Percentiles rank a stretch among this genome's conserved stretches.
phyloP scores from a whole-genome alignment of 441 rosid genomes.

The Eruca vesicaria region DNA sequence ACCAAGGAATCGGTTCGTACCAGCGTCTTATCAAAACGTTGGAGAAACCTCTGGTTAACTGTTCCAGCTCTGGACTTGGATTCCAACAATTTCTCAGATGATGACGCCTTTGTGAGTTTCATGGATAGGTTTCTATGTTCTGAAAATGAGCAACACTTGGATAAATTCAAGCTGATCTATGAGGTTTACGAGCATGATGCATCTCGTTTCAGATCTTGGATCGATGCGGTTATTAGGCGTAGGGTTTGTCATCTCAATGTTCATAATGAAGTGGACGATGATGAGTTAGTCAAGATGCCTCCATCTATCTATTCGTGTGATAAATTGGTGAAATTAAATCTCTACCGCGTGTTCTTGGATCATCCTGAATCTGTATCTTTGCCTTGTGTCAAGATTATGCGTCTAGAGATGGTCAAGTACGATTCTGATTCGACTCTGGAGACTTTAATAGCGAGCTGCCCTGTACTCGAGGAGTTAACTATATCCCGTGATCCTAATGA shows the following conservation, averaged over 20 bases:
- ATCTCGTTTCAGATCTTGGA: constrained; percentile 28
- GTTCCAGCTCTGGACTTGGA: constrained; percentile 28
- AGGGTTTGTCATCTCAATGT: constrained; percentile 4
- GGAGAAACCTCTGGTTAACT: too few relatives aligned
- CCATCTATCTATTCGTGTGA: constrained; percentile 15
- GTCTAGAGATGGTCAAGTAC: not conserved
- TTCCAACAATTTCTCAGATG: not conserved
- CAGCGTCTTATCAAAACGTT: too few relatives aligned
- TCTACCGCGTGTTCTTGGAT: not conserved
- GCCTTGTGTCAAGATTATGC: constrained; percentile 15
- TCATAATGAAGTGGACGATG: not conserved
- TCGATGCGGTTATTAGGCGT: constrained; percentile 9
- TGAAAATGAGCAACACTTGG: not conserved
- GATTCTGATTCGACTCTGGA: constrained; percentile 13
- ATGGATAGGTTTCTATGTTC: constrained; percentile 14
- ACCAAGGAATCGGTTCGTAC: constrained; percentile 24
- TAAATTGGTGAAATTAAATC: constrained; percentile 5
- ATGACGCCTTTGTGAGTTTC: not conserved
- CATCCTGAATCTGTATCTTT: not conserved
- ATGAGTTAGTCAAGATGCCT: constrained; percentile 13
- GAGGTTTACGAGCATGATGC: constrained; percentile 3
- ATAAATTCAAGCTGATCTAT: constrained; percentile 17
- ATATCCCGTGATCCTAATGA: constrained; percentile 1
- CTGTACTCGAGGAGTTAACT: constrained; percentile 16
- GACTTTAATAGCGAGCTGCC: constrained; percentile 12